Evolutionary conservation across 495 filamentous ascomycete species (phyloP).

Genomic region (Daldinia loculata): DNA sequence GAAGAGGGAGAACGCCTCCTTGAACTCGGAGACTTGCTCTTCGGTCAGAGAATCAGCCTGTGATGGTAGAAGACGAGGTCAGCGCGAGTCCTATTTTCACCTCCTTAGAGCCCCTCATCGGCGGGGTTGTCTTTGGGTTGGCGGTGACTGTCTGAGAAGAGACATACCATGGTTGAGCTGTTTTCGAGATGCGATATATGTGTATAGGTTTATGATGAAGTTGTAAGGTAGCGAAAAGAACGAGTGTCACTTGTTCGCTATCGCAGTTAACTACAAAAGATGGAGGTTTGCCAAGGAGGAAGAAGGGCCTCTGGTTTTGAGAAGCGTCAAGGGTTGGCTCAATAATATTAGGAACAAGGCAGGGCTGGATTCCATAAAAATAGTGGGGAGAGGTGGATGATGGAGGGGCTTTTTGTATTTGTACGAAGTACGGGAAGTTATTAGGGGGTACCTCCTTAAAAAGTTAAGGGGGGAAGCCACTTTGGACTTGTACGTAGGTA

Average conservation of each 20-base stretch:
- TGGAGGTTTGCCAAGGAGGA: constrained; percentile 35
- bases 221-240: constrained; percentile 23
- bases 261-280: constrained; percentile 25
- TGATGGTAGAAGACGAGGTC: constrained; percentile 35
- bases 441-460: constrained; percentile 3
- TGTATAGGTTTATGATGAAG: background rate
- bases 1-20: constrained; percentile 99
- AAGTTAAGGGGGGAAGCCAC: background rate
- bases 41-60: constrained; percentile 95
- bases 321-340: constrained; percentile 28
- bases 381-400: constrained; percentile 35
- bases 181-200: constrained; percentile 10
- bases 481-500: background rate
- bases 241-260: constrained; percentile 32
- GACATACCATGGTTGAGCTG: constrained; percentile 38
- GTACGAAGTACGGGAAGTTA: background rate
- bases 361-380: constrained; percentile 40
- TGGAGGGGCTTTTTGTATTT: constrained; percentile 28
- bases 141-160: constrained; percentile 26
- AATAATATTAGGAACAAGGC: constrained; percentile 34
- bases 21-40: constrained; percentile 99
- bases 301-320: constrained; percentile 29
- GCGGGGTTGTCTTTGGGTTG: constrained; percentile 38
- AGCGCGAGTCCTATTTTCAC: constrained; percentile 40
- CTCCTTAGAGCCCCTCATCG: constrained; percentile 38